Conservation (phyloP, 805 yeast genomes). For the Starmerella asiatica region DNA sequence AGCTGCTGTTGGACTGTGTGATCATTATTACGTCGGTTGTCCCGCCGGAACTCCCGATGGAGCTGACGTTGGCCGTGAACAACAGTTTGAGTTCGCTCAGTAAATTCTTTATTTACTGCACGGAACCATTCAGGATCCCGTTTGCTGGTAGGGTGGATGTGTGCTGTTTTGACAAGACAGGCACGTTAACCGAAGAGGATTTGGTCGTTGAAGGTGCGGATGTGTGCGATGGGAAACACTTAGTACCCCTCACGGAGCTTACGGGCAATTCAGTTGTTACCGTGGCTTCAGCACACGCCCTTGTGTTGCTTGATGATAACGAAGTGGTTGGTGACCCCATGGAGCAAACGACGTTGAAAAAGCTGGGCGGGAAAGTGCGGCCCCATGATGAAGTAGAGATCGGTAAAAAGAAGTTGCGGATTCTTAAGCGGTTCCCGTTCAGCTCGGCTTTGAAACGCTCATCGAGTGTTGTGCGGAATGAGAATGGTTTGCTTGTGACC, state of each 20-base stretch:
- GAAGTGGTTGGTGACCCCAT: slow-evolving; percentile 98
- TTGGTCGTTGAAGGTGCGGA: slow-evolving; percentile 93
- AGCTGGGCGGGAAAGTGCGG: slow-evolving; percentile 74
- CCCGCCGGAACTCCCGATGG: slow-evolving; percentile 99
- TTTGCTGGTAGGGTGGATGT: slow-evolving; percentile 96
- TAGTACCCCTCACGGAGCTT: slow-evolving; percentile 31
- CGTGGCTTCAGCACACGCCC: slow-evolving; percentile 91
- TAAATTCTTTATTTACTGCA: slow-evolving; percentile 83
- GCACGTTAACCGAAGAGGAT: slow-evolving; percentile 95
- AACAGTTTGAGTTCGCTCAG: slow-evolving; percentile 75
- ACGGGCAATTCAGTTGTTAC: slow-evolving; percentile 49
- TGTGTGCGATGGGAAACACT: slow-evolving; percentile 48
- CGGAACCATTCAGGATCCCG: slow-evolving; percentile 97
- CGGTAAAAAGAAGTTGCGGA: slow-evolving; percentile 40
- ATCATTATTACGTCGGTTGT: slow-evolving; percentile 93
- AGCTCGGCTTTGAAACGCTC: slow-evolving; percentile 93
- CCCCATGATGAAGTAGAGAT: slow-evolving; percentile 51
- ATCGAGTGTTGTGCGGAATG: slow-evolving; percentile 53
- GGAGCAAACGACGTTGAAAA: slow-evolving; percentile 91
- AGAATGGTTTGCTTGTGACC: slow-evolving; percentile 46
- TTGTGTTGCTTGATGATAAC: slow-evolving; percentile 88
- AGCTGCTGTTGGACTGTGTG: slow-evolving; percentile 87
- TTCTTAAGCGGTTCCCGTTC: slow-evolving; percentile 90
- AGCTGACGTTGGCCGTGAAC: slow-evolving; percentile 95
- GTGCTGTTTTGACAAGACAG: slow-evolving; percentile 97